phyloP scores from a whole-genome alignment of 1,139 yeast genomes.

The Protomyces macrosporus region DNA sequence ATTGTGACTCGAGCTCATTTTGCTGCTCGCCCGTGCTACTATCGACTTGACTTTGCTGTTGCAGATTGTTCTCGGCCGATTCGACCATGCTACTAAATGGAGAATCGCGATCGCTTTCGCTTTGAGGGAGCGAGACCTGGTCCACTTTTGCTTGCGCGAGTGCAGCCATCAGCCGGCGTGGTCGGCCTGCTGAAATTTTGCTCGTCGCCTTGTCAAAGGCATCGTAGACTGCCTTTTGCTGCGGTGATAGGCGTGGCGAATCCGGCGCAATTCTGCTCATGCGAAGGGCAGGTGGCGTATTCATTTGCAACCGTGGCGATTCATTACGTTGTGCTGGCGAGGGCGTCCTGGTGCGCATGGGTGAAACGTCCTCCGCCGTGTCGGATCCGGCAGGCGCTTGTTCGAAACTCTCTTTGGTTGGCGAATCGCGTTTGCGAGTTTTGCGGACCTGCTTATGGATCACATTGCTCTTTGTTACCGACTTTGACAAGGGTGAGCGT shows the following conservation, averaged over 20 bases:
- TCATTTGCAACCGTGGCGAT: no score
- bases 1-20: background rate
- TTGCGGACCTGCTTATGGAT: no score
- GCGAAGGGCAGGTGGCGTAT: background rate
- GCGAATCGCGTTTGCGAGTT: no score
- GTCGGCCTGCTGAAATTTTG: background rate
- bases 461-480: no score
- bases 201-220: background rate
- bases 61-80: constrained; percentile 7
- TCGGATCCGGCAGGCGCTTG: no score
- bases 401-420: no score
- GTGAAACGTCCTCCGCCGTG: no score
- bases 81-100: constrained; percentile 1
- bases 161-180: background rate
- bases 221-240: background rate
- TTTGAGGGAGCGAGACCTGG: background rate
- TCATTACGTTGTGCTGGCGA: no score
- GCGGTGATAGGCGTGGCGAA: background rate
- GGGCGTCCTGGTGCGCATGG: no score
- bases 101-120: background rate
- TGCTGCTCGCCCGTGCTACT: background rate
- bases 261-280: background rate
- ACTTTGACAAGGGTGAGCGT: no score
- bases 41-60: background rate
- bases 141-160: background rate